Conservation (phyloP, 352 stramenopile genomes). For the Paralagenidium karlingii region DNA sequence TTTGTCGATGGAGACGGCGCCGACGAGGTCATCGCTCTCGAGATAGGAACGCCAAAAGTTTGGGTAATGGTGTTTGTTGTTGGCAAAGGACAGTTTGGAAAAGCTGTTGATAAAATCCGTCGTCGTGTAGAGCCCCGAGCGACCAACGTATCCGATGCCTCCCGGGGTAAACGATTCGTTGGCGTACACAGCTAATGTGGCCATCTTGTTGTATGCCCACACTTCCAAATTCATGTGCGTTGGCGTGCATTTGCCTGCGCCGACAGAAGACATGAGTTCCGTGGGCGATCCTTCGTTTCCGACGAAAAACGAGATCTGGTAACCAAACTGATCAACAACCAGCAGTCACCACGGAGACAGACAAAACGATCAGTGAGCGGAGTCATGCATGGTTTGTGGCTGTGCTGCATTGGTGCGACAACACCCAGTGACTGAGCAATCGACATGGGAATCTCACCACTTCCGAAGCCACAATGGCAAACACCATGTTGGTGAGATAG, state of each 20-base stretch:
- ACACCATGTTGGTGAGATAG: slow-evolving; percentile 16
- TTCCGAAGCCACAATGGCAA: slow-evolving; percentile 34
- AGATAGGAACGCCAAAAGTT: slow-evolving; percentile 48
- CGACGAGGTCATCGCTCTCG: slow-evolving; percentile 13
- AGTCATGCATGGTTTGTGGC: no score
- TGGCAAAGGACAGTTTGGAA: slow-evolving; percentile 15
- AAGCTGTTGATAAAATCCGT: slow-evolving; percentile 21
- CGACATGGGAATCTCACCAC: no score
- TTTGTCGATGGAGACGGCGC: no score
- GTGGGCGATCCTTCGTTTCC: neutral
- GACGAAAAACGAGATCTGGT: neutral
- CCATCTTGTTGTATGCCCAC: slow-evolving; percentile 11
- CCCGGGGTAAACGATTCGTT: no score
- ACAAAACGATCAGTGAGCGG: neutral
- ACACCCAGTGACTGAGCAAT: no score
- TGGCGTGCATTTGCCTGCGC: slow-evolving; percentile 12
- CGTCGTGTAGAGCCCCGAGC: slow-evolving; percentile 16
- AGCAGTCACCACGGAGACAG: neutral
- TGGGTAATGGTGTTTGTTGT: slow-evolving; percentile 14
- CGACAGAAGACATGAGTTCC: neutral
- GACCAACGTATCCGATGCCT: slow-evolving; percentile 26
- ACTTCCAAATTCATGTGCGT: slow-evolving; percentile 39
- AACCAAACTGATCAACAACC: neutral
- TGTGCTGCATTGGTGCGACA: no score
- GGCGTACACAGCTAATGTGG: no score